Conservation (phyloP, 208 protist genomes). For the Acanthamoeba royreba region DNA sequence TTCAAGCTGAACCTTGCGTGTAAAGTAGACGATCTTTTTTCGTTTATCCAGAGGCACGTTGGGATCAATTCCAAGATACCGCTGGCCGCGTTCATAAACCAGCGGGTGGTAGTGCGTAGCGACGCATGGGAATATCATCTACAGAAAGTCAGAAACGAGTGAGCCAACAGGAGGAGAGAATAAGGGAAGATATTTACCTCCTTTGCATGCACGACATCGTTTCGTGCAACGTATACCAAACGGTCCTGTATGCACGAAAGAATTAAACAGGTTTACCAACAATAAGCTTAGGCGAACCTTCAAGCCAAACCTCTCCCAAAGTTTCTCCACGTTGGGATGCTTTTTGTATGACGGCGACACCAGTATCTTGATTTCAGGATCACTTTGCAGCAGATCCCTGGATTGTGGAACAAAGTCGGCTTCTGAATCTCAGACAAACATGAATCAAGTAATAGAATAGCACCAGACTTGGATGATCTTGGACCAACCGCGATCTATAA, state of each 20-base stretch:
- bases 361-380: background rate
- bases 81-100: background rate
- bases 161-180: background rate
- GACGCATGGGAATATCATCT: constrained; percentile 19
- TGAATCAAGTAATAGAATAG: background rate
- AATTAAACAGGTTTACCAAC: too few species aligned
- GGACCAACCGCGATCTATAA: constrained; percentile 1
- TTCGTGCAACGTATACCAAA: background rate
- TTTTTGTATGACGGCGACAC: background rate
- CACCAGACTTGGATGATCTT: constrained; percentile 7
- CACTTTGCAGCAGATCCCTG: background rate
- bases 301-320: background rate
- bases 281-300: too few species aligned
- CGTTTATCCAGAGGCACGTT: background rate
- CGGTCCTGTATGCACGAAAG: background rate
- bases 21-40: constrained; percentile 34
- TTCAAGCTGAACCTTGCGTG: background rate
- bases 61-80: background rate
- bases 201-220: background rate
- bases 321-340: background rate
- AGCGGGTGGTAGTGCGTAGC: constrained; percentile 12
- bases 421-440: background rate
- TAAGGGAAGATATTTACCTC: too few species aligned
- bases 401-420: too few species aligned
- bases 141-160: background rate